These are phyloP conservation scores for Vitis rotundifolia DNA, from an alignment of 164 flowering plant species.

Conservation along the genomic window DNA sequence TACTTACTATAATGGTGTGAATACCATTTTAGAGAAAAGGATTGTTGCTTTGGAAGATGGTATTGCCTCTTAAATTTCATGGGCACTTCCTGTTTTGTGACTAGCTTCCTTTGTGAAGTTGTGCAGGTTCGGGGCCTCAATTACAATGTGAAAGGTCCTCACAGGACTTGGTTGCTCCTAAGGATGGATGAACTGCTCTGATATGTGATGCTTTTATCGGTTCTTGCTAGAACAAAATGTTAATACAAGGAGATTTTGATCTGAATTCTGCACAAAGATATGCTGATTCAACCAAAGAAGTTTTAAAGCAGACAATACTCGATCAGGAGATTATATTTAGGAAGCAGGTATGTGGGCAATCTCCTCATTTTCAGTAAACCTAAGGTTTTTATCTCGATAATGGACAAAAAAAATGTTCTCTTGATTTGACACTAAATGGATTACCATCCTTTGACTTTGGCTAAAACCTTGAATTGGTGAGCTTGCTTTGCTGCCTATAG, in stretches of 20 bases:
- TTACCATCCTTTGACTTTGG: too few relatives aligned
- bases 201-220: conserved; percentile 11
- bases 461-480: too few relatives aligned
- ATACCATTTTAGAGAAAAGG: too few relatives aligned
- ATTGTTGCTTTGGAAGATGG: too few relatives aligned
- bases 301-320: conserved; percentile 41
- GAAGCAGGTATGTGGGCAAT: conserved; percentile 40
- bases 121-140: conserved; percentile 11
- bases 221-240: conserved; percentile 25
- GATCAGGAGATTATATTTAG: conserved; percentile 45
- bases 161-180: neutral
- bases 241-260: conserved; percentile 27
- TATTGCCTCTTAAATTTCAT: neutral
- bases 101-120: neutral
- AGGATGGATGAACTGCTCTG: conserved; percentile 9
- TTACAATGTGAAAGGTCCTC: conserved; percentile 6
- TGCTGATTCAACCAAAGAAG: conserved; percentile 30
- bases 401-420: too few relatives aligned
- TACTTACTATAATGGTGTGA: too few relatives aligned
- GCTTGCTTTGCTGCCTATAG: too few relatives aligned
- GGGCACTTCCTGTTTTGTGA: neutral
- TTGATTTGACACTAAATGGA: too few relatives aligned
- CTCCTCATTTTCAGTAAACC: too few relatives aligned
- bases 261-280: conserved; percentile 23
- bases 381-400: too few relatives aligned